Percentiles rank a stretch among this genome's conserved stretches.
phyloP scores from a whole-genome alignment of 805 yeast species.

The Kurtzmaniella cleridarum region DNA sequence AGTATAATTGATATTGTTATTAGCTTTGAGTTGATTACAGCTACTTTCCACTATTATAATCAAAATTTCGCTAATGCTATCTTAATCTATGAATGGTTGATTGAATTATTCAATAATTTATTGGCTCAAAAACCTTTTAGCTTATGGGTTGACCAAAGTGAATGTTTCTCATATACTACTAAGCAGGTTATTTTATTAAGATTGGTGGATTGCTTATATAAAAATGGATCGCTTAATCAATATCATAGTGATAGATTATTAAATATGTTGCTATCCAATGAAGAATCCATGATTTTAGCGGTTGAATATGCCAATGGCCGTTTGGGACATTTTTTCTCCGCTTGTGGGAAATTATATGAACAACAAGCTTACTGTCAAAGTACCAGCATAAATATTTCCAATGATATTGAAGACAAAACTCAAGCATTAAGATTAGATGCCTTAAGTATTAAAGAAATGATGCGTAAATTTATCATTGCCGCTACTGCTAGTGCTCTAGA shows the following conservation, averaged over 20 bases:
- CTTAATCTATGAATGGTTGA: conserved; percentile 14
- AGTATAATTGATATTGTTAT: conserved; percentile 8
- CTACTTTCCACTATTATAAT: conserved; percentile 10
- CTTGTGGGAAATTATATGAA: conserved; percentile 19
- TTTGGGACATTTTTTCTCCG: conserved; percentile 18
- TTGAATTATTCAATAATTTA: conserved; percentile 9
- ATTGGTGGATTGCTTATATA: neutral
- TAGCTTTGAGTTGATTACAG: conserved; percentile 14
- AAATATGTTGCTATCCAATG: neutral
- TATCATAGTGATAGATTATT: neutral
- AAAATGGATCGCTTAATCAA: conserved; percentile 1
- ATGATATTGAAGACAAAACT: conserved; percentile 2
- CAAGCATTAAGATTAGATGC: conserved; percentile 7
- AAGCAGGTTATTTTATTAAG: conserved; percentile 6
- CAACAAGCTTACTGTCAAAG: conserved; percentile 10
- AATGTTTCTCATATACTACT: conserved; percentile 9
- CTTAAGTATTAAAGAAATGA: conserved; percentile 24
- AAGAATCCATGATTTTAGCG: conserved; percentile 5
- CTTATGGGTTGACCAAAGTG: conserved; percentile 6
- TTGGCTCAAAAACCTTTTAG: conserved; percentile 2
- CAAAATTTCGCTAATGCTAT: conserved; percentile 13
- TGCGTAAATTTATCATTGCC: conserved; percentile 34
- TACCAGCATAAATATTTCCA: neutral
- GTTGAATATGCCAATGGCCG: conserved; percentile 17
- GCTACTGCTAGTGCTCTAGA: conserved; percentile 24